phyloP scores from a whole-genome alignment of 805 yeast species.

The Metschnikowia cubensis region DNA sequence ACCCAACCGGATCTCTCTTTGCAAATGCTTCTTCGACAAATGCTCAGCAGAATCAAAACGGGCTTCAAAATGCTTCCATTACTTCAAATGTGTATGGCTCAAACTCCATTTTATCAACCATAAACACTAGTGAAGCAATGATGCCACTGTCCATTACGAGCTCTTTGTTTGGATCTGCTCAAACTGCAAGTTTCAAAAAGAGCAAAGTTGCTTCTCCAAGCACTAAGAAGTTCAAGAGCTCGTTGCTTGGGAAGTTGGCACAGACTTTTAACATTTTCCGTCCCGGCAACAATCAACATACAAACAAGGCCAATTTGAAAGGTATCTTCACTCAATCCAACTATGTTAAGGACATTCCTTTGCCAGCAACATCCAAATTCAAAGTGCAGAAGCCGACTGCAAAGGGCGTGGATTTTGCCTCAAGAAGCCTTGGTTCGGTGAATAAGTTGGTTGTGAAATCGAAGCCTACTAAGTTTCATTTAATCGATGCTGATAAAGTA shows the following conservation, averaged over 20 bases:
- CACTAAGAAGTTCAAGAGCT: conserved; percentile 18
- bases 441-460: conserved; percentile 37
- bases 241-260: conserved; percentile 31
- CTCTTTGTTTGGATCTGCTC: conserved; percentile 17
- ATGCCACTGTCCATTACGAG: conserved; percentile 37
- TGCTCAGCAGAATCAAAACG: neutral
- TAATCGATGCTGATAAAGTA: conserved; percentile 41
- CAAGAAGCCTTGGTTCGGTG: conserved; percentile 21
- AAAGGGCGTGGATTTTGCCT: neutral
- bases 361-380: neutral
- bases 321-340: conserved; percentile 32
- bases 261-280: conserved; percentile 33
- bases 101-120: conserved; percentile 21
- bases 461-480: conserved; percentile 38
- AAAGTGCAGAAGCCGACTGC: neutral
- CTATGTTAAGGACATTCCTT: conserved; percentile 14
- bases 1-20: conserved; percentile 2
- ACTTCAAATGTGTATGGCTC: conserved; percentile 29
- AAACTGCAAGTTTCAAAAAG: conserved; percentile 9
- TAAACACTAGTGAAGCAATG: conserved; percentile 16
- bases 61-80: neutral
- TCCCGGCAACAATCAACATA: conserved; percentile 12
- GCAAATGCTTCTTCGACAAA: neutral
- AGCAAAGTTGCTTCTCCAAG: conserved; percentile 18
- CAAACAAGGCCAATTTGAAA: conserved; percentile 13